Conservation (phyloP, 148 eudicot species). For the Arctostaphylos glauca region DNA sequence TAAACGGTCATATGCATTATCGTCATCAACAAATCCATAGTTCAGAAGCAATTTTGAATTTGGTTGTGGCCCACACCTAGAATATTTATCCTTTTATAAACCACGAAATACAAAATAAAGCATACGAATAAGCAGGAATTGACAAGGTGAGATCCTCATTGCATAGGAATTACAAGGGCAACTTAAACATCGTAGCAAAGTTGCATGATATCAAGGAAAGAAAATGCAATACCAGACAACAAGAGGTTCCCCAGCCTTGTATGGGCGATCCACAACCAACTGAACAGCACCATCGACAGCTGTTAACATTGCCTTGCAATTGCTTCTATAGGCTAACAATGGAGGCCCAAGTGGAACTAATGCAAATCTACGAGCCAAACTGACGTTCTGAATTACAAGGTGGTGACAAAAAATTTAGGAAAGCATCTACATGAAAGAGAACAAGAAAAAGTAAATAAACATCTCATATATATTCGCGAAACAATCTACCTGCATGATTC, state of each 20-base stretch:
- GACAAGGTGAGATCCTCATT: conserved; percentile 8
- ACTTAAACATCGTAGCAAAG: neutral
- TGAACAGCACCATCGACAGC: conserved; percentile 81
- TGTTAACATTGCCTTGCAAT: conserved; percentile 91
- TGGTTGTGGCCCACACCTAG: conserved; percentile 99
- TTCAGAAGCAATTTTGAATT: conserved; percentile 90
- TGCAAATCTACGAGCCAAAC: conserved; percentile 98
- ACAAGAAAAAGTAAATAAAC: neutral
- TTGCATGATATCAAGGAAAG: conserved; percentile 8
- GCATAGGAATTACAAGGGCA: neutral
- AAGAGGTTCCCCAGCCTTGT: conserved; percentile 83
- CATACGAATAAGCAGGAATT: neutral
- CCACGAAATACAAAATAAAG: neutral
- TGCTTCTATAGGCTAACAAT: conserved; percentile 87
- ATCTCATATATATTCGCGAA: neutral
- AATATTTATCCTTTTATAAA: neutral
- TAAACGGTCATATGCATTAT: conserved; percentile 87
- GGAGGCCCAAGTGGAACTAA: conserved; percentile 99
- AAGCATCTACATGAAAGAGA: neutral
- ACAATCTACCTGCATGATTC: neutral
- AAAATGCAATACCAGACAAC: conserved; percentile 66
- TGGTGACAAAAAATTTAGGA: conserved; percentile 4
- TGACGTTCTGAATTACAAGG: conserved; percentile 65
- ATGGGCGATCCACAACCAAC: conserved; percentile 86
- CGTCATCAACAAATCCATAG: conserved; percentile 97